phyloP scores from a whole-genome alignment of 148 eudicot species.

The Diospyros lotus region DNA sequence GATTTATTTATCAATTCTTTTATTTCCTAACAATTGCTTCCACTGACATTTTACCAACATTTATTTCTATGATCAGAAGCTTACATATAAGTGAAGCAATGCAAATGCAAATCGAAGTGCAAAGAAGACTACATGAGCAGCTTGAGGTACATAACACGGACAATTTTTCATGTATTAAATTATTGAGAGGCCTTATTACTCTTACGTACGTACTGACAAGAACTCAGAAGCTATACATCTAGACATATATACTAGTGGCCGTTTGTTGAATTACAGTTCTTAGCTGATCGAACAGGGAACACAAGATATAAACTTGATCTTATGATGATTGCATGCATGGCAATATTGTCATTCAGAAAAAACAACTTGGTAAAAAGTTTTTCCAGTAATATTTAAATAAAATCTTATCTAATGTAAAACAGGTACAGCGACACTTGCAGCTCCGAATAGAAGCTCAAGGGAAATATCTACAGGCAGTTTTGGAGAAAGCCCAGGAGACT shows the following conservation, averaged over 20 bases:
- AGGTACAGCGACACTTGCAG: constrained; percentile 92
- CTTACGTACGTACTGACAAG: too few species aligned
- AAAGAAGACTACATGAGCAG: constrained; percentile 86
- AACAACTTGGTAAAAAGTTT: background rate
- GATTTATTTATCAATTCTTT: constrained; percentile 5
- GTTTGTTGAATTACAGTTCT: too few species aligned
- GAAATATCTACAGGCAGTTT: constrained; percentile 73
- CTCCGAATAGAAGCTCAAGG: constrained; percentile 91
- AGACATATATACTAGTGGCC: too few species aligned
- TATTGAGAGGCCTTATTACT: too few species aligned
- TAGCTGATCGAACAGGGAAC: too few species aligned
- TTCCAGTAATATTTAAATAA: background rate
- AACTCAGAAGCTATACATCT: too few species aligned
- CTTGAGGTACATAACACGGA: constrained; percentile 64
- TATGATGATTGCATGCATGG: too few species aligned
- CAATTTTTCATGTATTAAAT: background rate
- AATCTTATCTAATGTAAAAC: constrained; percentile 4
- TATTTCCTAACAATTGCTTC: constrained; percentile 5
- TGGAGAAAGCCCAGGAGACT: constrained; percentile 87
- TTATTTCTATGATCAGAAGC: constrained; percentile 40
- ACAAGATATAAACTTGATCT: too few species aligned
- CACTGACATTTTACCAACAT: constrained; percentile 7
- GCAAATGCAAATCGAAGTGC: constrained; percentile 93
- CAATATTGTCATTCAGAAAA: too few species aligned
- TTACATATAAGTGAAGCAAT: constrained; percentile 75